Conservation (phyloP, 31 red algal genomes). For the Asparagopsis taxiformis region DNA sequence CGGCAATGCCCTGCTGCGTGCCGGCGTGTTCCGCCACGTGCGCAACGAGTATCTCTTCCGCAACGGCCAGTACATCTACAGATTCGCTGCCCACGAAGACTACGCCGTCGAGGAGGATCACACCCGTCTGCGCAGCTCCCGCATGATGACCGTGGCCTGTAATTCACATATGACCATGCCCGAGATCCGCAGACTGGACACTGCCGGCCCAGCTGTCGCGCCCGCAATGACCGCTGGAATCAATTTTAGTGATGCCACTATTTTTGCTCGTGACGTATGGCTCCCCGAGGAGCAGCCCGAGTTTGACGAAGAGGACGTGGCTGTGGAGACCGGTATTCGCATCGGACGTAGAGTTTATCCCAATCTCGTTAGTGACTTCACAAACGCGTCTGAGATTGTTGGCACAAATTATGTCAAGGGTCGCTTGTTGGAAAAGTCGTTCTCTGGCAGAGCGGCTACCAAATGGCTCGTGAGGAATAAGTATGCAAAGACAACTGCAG, state of each 20-base stretch:
- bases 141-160: conserved; percentile 62
- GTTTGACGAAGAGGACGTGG: conserved; percentile 49
- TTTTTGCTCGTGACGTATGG: conserved; percentile 26
- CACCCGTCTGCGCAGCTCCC: conserved; percentile 37
- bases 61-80: conserved; percentile 53
- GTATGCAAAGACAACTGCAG: conserved; percentile 26
- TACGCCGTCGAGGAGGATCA: conserved; percentile 54
- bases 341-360: conserved; percentile 45
- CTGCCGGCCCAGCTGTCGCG: no score
- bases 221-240: conserved; percentile 7
- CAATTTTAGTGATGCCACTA: conserved; percentile 17
- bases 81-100: conserved; percentile 58
- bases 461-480: conserved; percentile 44
- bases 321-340: conserved; percentile 58
- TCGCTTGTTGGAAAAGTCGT: conserved; percentile 37
- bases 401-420: conserved; percentile 32
- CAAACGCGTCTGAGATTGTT: conserved; percentile 35
- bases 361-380: conserved; percentile 44
- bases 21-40: conserved; percentile 48
- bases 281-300: conserved; percentile 24
- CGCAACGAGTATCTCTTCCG: conserved; percentile 55
- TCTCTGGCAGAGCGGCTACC: conserved; percentile 27
- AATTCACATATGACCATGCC: conserved; percentile 58
- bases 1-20: conserved; percentile 43
- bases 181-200: conserved; percentile 35